Conservation (phyloP, 2,329 filamentous ascomycete genomes). For the Curvularia sp. region DNA sequence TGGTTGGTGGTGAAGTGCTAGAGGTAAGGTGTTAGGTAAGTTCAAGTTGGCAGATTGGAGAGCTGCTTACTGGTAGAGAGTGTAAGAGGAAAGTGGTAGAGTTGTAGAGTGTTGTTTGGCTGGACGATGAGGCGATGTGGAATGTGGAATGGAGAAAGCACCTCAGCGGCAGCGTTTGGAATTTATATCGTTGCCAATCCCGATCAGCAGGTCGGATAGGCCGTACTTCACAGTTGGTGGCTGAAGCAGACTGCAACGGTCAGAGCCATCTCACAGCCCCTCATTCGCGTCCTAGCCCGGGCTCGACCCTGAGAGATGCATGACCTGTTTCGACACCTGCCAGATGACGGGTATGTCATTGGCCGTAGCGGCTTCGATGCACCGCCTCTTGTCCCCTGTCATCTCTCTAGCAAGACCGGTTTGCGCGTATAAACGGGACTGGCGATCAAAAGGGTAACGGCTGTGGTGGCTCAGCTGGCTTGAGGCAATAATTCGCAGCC, state of each 20-base stretch:
- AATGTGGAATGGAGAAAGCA: background rate
- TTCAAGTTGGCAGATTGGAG: background rate
- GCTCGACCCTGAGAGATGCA: slow-evolving; percentile 21
- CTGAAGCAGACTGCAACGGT: background rate
- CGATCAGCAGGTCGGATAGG: slow-evolving; percentile 2
- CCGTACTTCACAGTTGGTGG: background rate
- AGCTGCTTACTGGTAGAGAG: background rate
- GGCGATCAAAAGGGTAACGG: slow-evolving; percentile 6
- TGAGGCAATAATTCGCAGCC: background rate
- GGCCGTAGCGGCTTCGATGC: slow-evolving; percentile 17
- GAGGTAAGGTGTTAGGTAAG: background rate
- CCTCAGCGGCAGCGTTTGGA: background rate
- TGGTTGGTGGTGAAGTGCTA: slow-evolving; percentile 1
- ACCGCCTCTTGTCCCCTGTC: slow-evolving; percentile 24
- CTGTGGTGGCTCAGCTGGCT: slow-evolving; percentile 24
- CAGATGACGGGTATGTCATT: slow-evolving; percentile 16
- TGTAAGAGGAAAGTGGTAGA: background rate
- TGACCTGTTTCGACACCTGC: slow-evolving; percentile 12
- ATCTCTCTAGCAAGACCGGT: slow-evolving; percentile 1
- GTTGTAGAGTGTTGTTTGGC: background rate
- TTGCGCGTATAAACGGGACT: slow-evolving; percentile 8
- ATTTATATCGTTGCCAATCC: slow-evolving; percentile 15
- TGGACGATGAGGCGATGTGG: background rate
- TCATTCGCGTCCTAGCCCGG: slow-evolving; percentile 2
- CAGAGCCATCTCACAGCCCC: background rate